Evolutionary conservation across 352 stramenopile genomes (phyloP).

Genomic region (Phytopythium boreale): DNA sequence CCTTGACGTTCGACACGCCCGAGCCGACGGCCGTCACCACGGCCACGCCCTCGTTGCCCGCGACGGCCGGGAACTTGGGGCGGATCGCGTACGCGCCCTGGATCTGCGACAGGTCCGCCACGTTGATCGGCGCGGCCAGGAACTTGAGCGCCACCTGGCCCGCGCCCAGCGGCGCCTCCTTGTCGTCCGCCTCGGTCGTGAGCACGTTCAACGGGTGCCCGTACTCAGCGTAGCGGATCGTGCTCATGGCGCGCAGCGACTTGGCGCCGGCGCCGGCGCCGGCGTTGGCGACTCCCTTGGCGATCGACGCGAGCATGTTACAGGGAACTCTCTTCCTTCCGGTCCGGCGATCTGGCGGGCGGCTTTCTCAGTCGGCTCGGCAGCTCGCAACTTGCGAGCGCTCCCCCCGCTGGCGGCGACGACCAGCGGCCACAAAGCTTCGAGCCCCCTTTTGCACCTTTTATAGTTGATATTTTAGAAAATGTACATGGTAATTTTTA

Average conservation of each 20-base stretch:
- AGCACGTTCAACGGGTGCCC: conserved; percentile 67
- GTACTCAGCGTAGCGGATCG: conserved; percentile 70
- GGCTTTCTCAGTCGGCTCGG: neutral
- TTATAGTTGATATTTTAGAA: neutral
- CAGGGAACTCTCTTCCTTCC: neutral
- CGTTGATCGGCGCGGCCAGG: conserved; percentile 87
- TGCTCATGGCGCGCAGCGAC: conserved; percentile 61
- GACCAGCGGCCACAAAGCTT: neutral
- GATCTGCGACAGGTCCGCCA: conserved; percentile 86
- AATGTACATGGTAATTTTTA: too few relatives aligned
- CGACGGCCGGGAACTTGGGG: conserved; percentile 72
- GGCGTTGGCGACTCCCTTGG: conserved; percentile 41
- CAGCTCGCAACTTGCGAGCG: neutral
- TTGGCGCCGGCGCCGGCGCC: conserved; percentile 13
- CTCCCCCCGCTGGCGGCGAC: neutral
- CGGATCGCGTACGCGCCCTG: conserved; percentile 82
- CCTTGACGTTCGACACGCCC: conserved; percentile 76
- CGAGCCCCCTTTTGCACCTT: neutral
- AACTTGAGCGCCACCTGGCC: conserved; percentile 87
- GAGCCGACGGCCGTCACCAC: conserved; percentile 81
- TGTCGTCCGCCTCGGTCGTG: conserved; percentile 67
- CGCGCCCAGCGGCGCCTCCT: conserved; percentile 38
- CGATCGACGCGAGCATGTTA: conserved; percentile 61
- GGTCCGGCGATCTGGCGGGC: neutral
- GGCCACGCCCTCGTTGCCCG: conserved; percentile 84